Evolutionary conservation across 1,284 basidiomycete species (phyloP).

Genomic region (Sporisorium exsertum): DNA sequence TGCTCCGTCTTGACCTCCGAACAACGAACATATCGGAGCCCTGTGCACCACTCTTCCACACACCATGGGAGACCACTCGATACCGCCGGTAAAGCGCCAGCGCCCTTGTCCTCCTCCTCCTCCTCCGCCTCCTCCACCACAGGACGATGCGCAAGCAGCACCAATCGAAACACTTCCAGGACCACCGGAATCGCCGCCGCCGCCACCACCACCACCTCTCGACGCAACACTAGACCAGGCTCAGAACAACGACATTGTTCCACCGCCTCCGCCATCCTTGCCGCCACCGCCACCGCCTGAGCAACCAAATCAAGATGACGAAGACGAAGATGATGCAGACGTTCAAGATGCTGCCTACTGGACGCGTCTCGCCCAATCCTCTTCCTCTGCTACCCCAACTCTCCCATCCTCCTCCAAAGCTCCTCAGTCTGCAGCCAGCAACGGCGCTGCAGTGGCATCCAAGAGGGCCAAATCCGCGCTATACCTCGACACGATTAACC

Average conservation of each 20-base stretch:
- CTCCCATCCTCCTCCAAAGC: constrained; percentile 7
- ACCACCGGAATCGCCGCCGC: constrained; percentile 24
- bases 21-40: not conserved
- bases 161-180: constrained; percentile 7
- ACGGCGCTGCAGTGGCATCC: constrained; percentile 34
- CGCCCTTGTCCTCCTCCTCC: constrained; percentile 14
- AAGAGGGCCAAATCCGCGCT: constrained; percentile 79
- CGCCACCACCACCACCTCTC: constrained; percentile 51
- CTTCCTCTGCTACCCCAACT: constrained; percentile 12
- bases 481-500: constrained; percentile 85
- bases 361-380: constrained; percentile 47
- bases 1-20: not conserved
- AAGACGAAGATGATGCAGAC: constrained; percentile 36
- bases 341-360: constrained; percentile 58
- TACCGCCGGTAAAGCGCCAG: constrained; percentile 27
- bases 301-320: constrained; percentile 20
- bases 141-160: constrained; percentile 8
- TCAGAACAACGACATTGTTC: constrained; percentile 29
- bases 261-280: constrained; percentile 26
- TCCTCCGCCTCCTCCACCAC: constrained; percentile 32
- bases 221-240: constrained; percentile 17
- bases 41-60: no score
- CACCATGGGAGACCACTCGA: constrained; percentile 3
- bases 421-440: constrained; percentile 31
- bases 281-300: constrained; percentile 39